These are phyloP conservation scores for Cyberlindnera meyerae DNA, from an alignment of 805 yeast species.

Conservation along the genomic window DNA sequence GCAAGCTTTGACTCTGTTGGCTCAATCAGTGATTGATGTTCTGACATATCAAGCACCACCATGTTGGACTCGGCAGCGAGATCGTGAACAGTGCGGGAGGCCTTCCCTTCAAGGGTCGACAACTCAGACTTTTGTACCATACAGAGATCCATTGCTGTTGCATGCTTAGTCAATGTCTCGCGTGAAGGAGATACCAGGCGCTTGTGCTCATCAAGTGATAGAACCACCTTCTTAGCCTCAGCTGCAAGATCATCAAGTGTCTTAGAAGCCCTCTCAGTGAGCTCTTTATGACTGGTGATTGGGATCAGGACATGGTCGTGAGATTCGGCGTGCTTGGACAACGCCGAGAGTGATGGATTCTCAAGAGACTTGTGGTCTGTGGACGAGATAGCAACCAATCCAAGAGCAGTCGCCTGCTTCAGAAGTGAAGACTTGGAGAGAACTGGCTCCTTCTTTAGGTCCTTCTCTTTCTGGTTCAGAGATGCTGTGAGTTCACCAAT, in stretches of 20 bases:
- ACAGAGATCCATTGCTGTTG: slow-evolving; percentile 9
- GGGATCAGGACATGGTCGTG: slow-evolving; percentile 15
- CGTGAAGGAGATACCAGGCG: slow-evolving; percentile 12
- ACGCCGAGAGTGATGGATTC: slow-evolving; percentile 7
- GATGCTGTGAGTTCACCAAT: slow-evolving; percentile 10
- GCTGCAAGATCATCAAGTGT: slow-evolving; percentile 22
- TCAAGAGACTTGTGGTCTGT: slow-evolving; percentile 9
- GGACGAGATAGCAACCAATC: slow-evolving; percentile 11
- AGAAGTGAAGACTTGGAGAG: slow-evolving; percentile 12
- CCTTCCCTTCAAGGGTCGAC: slow-evolving; percentile 2
- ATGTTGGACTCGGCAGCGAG: slow-evolving; percentile 22
- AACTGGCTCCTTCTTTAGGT: slow-evolving; percentile 12
- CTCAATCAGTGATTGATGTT: no score
- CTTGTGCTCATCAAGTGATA: slow-evolving; percentile 14
- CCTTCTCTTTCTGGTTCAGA: slow-evolving; percentile 12
- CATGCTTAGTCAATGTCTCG: slow-evolving; percentile 9
- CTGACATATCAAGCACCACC: neutral
- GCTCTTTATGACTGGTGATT: slow-evolving; percentile 6
- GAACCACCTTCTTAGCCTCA: slow-evolving; percentile 11
- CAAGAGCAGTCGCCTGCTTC: slow-evolving; percentile 12
- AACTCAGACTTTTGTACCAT: slow-evolving; percentile 1
- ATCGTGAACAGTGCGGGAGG: slow-evolving; percentile 13
- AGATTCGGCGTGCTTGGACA: slow-evolving; percentile 9
- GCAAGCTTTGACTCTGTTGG: no score
- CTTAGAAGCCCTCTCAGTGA: slow-evolving; percentile 14